These are phyloP conservation scores for Heritiera littoralis DNA, from an alignment of 345 rosid genomes.

Conservation along the genomic window DNA sequence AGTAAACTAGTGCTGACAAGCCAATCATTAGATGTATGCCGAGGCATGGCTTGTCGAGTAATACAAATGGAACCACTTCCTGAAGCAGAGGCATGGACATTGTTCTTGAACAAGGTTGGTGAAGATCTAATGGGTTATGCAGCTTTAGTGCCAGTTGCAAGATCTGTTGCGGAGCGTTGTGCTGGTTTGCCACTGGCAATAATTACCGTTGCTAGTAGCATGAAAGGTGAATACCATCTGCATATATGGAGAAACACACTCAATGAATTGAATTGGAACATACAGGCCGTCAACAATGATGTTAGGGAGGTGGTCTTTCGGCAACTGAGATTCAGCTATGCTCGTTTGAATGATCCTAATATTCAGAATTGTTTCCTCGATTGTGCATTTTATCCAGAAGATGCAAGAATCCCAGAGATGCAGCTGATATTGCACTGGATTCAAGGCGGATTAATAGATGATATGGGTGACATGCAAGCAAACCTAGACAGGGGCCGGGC, in stretches of 20 bases:
- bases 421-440: too few species aligned
- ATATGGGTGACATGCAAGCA: too few species aligned
- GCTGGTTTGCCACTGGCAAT: neutral
- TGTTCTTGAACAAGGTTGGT: neutral
- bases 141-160: neutral
- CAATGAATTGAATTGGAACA: neutral
- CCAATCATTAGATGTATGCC: neutral
- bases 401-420: too few species aligned
- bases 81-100: neutral
- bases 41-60: neutral
- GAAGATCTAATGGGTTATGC: neutral
- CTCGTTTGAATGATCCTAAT: too few species aligned
- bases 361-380: too few species aligned
- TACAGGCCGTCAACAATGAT: too few species aligned
- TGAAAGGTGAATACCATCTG: neutral
- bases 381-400: too few species aligned
- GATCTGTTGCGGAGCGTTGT: neutral
- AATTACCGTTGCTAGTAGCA: neutral
- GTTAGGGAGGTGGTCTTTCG: too few species aligned
- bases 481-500: too few species aligned
- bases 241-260: neutral
- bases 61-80: neutral
- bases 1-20: neutral
- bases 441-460: too few species aligned
- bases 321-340: too few species aligned